Base-by-base conservation (phyloP, 768 basidiomycete genomes). In the Psilocybe cubensis region DNA sequence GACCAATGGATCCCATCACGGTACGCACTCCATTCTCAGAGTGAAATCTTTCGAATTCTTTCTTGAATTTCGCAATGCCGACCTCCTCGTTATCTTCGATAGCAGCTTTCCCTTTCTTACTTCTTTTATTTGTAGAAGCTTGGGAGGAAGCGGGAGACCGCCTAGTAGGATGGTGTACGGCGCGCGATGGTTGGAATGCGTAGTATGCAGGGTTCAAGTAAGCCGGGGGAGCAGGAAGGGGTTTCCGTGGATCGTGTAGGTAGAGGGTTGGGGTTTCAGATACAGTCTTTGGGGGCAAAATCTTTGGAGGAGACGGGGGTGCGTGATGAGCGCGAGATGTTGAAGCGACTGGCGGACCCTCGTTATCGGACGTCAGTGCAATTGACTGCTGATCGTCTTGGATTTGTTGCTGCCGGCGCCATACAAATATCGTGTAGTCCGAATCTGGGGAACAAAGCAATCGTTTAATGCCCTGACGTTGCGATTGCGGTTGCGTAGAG, bases 21-120 rank as follows among this genome's bases (percentile, higher is more conserved):
- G 95, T 98, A 49, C 96, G 79, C 8, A 98, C 96, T 0, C 97
- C 97, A 64, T 95, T 95, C 74, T 91, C 91, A 18, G 82, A 82
- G 63, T 96, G 94, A 64, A 98, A 98, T 62, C 83, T 84, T 65
- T 92, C 83, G 63, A 95, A 96, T 42, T 88, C 85, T 64, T 83
- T 87, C 73, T 87, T 88, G 72, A 87, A 82, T 58, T 81, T 80
- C 3, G 86, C 88, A 1, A 82, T 77, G 2, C 78, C 77, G 49
- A 86, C 78, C 44, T 77, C 78, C 14, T 72, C 74, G 25, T 61
- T 65, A 47, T 64, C 63, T 29, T 62, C 63, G 23, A 59, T 27
- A 29, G 57, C 52, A 18, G 35, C 53, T 24, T 58, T 67, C 57
- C 59, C 64, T 49, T 66, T 69, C 59, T 75, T 75, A 58, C 73